phyloP scores from a whole-genome alignment of 805 yeast species.

The Zygosaccharomyces bailii region DNA sequence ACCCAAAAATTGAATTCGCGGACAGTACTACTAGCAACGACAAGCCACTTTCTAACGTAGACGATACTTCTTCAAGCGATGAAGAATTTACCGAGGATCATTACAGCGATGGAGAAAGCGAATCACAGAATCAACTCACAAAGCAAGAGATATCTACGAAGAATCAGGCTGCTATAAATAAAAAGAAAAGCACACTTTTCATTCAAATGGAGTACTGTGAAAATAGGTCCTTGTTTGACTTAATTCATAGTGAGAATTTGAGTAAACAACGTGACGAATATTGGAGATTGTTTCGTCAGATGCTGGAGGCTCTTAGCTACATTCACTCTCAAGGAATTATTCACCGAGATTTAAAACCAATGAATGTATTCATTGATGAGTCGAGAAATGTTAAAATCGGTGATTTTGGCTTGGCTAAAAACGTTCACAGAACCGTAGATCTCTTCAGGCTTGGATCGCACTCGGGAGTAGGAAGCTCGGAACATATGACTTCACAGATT shows the following conservation, averaged over 20 bases:
- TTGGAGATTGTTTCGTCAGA: slow-evolving; percentile 86
- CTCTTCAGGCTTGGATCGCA: slow-evolving; percentile 33
- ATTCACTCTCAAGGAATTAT: slow-evolving; percentile 93
- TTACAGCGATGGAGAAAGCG: slow-evolving; percentile 2
- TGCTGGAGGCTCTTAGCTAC: slow-evolving; percentile 83
- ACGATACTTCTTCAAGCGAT: slow-evolving; percentile 22
- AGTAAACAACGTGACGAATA: slow-evolving; percentile 71
- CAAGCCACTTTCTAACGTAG: slow-evolving; percentile 24
- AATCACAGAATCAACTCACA: background rate
- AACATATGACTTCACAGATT: slow-evolving; percentile 84
- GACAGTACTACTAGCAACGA: slow-evolving; percentile 31
- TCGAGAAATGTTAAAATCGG: slow-evolving; percentile 88
- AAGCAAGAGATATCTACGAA: background rate
- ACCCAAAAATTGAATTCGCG: slow-evolving; percentile 55
- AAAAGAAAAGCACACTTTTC: slow-evolving; percentile 65
- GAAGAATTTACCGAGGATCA: slow-evolving; percentile 4
- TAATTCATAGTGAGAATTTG: slow-evolving; percentile 72
- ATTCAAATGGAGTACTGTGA: slow-evolving; percentile 99
- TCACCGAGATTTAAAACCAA: slow-evolving; percentile 93
- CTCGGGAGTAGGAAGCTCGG: slow-evolving; percentile 38
- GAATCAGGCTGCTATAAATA: slow-evolving; percentile 18
- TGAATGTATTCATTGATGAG: slow-evolving; percentile 91
- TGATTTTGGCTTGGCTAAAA: slow-evolving; percentile 95
- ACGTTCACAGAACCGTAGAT: slow-evolving; percentile 55
- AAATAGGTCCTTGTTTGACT: slow-evolving; percentile 80